These are phyloP conservation scores for Colletotrichum gloeosporioides DNA, from an alignment of 2,329 filamentous ascomycete species.

Conservation along the genomic window DNA sequence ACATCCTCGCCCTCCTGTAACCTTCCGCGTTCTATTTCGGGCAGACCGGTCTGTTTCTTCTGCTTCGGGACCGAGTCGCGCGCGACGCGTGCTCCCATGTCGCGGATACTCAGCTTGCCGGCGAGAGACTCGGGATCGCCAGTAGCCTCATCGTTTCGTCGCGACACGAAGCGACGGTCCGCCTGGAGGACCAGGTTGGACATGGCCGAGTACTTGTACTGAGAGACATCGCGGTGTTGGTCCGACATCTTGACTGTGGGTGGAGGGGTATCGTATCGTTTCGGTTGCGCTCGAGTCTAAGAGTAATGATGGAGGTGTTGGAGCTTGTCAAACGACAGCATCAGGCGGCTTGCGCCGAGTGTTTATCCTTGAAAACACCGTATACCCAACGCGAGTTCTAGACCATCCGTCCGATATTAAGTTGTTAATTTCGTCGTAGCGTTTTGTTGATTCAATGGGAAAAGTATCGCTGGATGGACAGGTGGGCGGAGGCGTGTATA, in stretches of 20 bases:
- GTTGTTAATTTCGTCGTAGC: not conserved
- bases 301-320: slow-evolving; percentile 6
- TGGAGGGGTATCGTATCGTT: slow-evolving; percentile 7
- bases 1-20: slow-evolving; percentile 85
- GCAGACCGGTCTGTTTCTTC: slow-evolving; percentile 74
- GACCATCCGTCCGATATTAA: not conserved
- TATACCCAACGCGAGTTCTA: not conserved
- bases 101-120: slow-evolving; percentile 87
- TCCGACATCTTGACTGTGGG: slow-evolving; percentile 69
- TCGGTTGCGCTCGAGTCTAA: slow-evolving; percentile 3
- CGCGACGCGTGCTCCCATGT: slow-evolving; percentile 89
- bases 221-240: slow-evolving; percentile 82
- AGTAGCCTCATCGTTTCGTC: slow-evolving; percentile 92
- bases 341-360: slow-evolving; percentile 16
- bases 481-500: slow-evolving; percentile 6
- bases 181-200: slow-evolving; percentile 99
- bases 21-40: slow-evolving; percentile 75
- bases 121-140: slow-evolving; percentile 97
- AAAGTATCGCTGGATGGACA: not conserved
- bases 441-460: not conserved
- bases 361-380: slow-evolving; percentile 8
- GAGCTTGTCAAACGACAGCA: slow-evolving; percentile 19
- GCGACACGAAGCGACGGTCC: slow-evolving; percentile 93
- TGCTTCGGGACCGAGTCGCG: slow-evolving; percentile 82
- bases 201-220: slow-evolving; percentile 99